Base-by-base conservation (phyloP, 441 rosid species). In the Adansonia madagascariensis region DNA sequence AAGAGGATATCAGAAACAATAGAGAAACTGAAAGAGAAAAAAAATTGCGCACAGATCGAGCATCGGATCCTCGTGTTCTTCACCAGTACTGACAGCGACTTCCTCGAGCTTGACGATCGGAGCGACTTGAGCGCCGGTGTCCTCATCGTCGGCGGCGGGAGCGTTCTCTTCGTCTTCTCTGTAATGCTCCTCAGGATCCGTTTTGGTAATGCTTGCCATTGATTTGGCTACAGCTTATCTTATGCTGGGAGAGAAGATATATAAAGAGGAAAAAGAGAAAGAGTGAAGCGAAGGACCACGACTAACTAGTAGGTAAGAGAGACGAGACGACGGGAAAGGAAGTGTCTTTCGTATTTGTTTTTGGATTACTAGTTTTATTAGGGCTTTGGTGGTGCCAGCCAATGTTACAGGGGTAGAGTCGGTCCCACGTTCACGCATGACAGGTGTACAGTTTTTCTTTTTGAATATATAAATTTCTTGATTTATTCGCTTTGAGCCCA, bases 41-140 rank as follows among this genome's bases (percentile, higher is more conserved):
- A 20, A 62, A 12, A 35, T 22, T 1, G 8, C 85, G 27, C 78
- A 91, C 94, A 82, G 87, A 83, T 89, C 94, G 77, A 89, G 89
- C 39, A 91, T 76, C 6, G 87, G 75, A 67, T 89, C 91, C 67
- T 90, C 94, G 11, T 89, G 83, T 71, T 90, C 94, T 76, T 91
- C 94, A 31, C 94, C 92, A 20, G 91, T 89, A 73, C 81, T 69
- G 66, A 91, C 86, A 59, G 90, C 84, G 47, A 91, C 88, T 79
- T 89, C 92, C 41, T 35, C 41, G 41, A 35, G 41, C 6, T 35
- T 35, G 41, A 35, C 41, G 41, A 35, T 35, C 4, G 92, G 91
- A 44, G 94, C 89, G 9, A 91, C 84, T 77, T 91, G 91, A 80
- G 92, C 94, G 3, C 92, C 94, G 73, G 92, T 89, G 83, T 91